Base-by-base conservation (phyloP, 179 eudicot genomes). In the Silene vulgaris region DNA sequence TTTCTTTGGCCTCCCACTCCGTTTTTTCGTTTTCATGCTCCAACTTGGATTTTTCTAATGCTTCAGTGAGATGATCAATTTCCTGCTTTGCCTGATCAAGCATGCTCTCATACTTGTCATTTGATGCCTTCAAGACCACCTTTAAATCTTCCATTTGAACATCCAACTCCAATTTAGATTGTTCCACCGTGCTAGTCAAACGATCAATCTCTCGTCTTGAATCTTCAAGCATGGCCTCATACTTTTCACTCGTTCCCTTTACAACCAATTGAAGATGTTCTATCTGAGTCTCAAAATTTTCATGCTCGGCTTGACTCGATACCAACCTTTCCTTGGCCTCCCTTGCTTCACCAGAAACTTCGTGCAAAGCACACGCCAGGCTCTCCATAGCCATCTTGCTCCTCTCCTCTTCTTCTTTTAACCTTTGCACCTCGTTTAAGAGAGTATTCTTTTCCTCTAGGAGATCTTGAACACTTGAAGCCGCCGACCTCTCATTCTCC, bases 331-430 rank as follows among this genome's bases (percentile, higher is more conserved):
- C 98, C 78, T 91, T 93, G 19, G 83, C 82, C 79, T 86, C 94
- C 82, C 93, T 85, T 35, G 92, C 93, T 85, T 93, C 96, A 16
- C 83, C 72, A 28, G 98, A 90, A 80, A 93, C 89, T 84, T 93
- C 97, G 56, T 90, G 91, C 77, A 93, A 79, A 16, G 93, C 97
- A 11, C 90, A 88, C 64, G 93, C 89, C 76, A 93, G 83, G 84
- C 92, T 91, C 82, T 91, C 97, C 89, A 91, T 85, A 20, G 93
- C 96, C 75, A 87, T 88, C 87, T 91, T 93, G 78, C 88, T 89
- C 79, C 90, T 91, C 79, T 91, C 93, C 71, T 93, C 96, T 74
- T 90, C 91, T 26, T 83, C 92, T 80, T 81, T 88, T 69, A 81
- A 85, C 71, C n/a, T 75, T 75, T 89, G 97, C 75, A 91, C 69